Conservation (phyloP, 2,329 filamentous ascomycete genomes). For the Xylaria sp. region DNA sequence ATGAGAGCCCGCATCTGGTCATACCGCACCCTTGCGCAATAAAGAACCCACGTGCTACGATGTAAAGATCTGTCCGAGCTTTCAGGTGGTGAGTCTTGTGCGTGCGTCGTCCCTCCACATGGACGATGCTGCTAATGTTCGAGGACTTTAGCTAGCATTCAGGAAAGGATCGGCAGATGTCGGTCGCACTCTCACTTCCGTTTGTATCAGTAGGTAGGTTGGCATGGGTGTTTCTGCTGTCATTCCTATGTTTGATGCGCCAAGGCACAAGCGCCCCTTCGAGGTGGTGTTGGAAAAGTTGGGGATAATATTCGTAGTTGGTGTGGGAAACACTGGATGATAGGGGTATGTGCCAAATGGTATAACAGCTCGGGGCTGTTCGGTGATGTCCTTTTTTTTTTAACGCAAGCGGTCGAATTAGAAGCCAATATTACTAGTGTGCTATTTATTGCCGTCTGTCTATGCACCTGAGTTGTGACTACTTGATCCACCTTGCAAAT, state of each 20-base stretch:
- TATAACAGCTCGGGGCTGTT: slow-evolving; percentile 16
- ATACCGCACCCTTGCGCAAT: slow-evolving; percentile 65
- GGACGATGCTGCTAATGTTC: too few species aligned
- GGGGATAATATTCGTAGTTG: not conserved
- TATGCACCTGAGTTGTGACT: not conserved
- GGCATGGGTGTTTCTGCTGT: slow-evolving; percentile 16
- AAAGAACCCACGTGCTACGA: slow-evolving; percentile 14
- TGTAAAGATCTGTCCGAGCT: not conserved
- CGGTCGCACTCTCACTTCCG: not conserved
- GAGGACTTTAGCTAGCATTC: not conserved
- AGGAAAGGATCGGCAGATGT: not conserved
- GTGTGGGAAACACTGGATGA: slow-evolving; percentile 16
- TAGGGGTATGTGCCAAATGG: slow-evolving; percentile 14
- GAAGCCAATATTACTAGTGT: slow-evolving; percentile 25
- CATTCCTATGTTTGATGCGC: slow-evolving; percentile 9
- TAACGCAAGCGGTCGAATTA: slow-evolving; percentile 12
- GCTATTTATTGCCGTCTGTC: slow-evolving; percentile 22
- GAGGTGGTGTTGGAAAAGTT: slow-evolving; percentile 6
- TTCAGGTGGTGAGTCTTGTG: not conserved
- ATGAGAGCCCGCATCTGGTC: slow-evolving; percentile 99
- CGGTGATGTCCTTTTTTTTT: not conserved
- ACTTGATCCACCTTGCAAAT: not conserved
- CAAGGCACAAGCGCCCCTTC: not conserved
- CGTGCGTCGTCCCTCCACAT: too few species aligned
- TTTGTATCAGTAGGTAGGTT: slow-evolving; percentile 22